Evolutionary conservation across 1,139 yeast genomes (phyloP).

Genomic region (Magnusiomyces suaveolens): DNA sequence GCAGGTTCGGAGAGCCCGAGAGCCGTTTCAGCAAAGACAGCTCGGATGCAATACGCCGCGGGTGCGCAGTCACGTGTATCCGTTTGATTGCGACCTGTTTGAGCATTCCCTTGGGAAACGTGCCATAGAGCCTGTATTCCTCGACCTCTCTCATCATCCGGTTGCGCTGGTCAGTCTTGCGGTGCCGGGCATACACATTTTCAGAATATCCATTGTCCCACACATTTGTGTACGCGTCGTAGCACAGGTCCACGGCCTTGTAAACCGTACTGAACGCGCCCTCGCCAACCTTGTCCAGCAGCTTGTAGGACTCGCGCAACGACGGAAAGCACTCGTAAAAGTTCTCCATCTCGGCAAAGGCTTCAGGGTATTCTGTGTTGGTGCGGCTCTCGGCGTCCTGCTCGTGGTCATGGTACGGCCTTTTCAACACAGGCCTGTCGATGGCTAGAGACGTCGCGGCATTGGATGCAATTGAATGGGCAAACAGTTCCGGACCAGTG

Average conservation of each 20-base stretch:
- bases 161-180: background rate
- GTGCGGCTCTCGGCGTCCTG: background rate
- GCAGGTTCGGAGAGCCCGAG: slow-evolving; percentile 62
- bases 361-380: background rate
- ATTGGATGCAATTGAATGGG: too few species aligned
- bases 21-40: slow-evolving; percentile 62
- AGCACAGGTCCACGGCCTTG: slow-evolving; percentile 62
- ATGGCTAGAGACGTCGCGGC: background rate
- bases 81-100: slow-evolving; percentile 77
- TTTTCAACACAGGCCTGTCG: background rate
- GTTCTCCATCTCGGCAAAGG: slow-evolving; percentile 45
- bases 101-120: background rate
- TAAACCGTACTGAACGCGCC: slow-evolving; percentile 91
- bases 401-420: background rate
- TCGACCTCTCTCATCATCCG: background rate
- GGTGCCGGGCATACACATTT: background rate
- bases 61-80: slow-evolving; percentile 91
- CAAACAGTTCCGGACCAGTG: too few species aligned
- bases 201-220: slow-evolving; percentile 19
- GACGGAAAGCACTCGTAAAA: slow-evolving; percentile 57
- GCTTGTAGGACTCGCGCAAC: slow-evolving; percentile 48
- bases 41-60: slow-evolving; percentile 81
- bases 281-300: slow-evolving; percentile 84
- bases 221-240: slow-evolving; percentile 25
- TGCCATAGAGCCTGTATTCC: background rate